These are phyloP conservation scores for Pseudogymnoascus destructans DNA, from an alignment of 2,329 filamentous ascomycete species.

Conservation along the genomic window DNA sequence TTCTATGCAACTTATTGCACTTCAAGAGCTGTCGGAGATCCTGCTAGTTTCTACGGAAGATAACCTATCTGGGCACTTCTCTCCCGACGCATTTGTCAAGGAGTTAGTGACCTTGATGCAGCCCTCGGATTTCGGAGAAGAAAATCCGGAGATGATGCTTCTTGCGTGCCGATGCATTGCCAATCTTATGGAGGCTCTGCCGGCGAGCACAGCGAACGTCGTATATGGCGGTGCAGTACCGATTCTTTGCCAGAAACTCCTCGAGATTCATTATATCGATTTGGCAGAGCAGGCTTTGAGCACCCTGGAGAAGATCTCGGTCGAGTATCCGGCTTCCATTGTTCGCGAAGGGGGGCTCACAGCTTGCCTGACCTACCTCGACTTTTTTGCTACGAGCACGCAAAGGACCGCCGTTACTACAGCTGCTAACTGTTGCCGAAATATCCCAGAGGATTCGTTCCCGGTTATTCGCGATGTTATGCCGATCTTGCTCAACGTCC, in stretches of 20 bases:
- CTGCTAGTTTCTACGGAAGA: slow-evolving; percentile 93
- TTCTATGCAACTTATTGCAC: slow-evolving; percentile 76
- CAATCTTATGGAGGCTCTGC: slow-evolving; percentile 94
- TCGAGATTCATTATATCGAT: slow-evolving; percentile 96
- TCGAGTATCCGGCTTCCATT: slow-evolving; percentile 89
- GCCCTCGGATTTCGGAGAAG: slow-evolving; percentile 68
- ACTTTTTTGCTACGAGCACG: slow-evolving; percentile 95
- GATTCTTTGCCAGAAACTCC: slow-evolving; percentile 82
- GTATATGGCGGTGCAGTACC: slow-evolving; percentile 96
- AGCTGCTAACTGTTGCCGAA: slow-evolving; percentile 94
- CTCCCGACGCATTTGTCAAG: slow-evolving; percentile 87
- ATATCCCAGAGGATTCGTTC: slow-evolving; percentile 90
- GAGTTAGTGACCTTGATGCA: slow-evolving; percentile 89
- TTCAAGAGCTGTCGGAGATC: slow-evolving; percentile 88
- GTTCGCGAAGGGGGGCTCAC: slow-evolving; percentile 90
- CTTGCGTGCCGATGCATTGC: slow-evolving; percentile 89
- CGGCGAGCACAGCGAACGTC: slow-evolving; percentile 83
- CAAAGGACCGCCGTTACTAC: slow-evolving; percentile 95
- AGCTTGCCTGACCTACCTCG: slow-evolving; percentile 88
- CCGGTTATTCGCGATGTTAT: slow-evolving; percentile 86
- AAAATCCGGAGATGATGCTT: slow-evolving; percentile 95
- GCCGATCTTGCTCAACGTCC: slow-evolving; percentile 82
- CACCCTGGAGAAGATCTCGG: slow-evolving; percentile 92
- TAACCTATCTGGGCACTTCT: slow-evolving; percentile 87
- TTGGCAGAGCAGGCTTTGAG: slow-evolving; percentile 92